Evolutionary conservation across 2,329 filamentous ascomycete genomes (phyloP).

Genomic region (Aspergillus pseudoviridinutans): DNA sequence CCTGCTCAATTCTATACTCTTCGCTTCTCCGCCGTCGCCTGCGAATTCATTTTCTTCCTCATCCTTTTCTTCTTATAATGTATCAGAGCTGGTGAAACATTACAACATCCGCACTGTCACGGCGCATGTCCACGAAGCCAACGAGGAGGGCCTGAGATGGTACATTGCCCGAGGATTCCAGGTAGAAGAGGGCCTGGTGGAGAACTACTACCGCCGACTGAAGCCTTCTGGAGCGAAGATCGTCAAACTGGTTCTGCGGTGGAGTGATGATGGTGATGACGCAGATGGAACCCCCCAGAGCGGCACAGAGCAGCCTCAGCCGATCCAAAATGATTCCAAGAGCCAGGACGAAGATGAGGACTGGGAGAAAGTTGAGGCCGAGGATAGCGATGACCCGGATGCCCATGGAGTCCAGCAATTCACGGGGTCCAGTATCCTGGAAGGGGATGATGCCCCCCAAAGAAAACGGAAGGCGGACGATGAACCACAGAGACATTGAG

Average conservation of each 20-base stretch:
- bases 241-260: slow-evolving; percentile 38
- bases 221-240: slow-evolving; percentile 54
- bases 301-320: not conserved
- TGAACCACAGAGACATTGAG: slow-evolving; percentile 18
- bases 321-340: not conserved
- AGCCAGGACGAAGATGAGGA: slow-evolving; percentile 30
- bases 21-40: slow-evolving; percentile 1
- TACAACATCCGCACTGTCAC: slow-evolving; percentile 52
- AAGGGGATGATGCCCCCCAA: slow-evolving; percentile 17
- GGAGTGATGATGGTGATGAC: slow-evolving; percentile 20
- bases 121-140: slow-evolving; percentile 63
- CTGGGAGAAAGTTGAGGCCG: slow-evolving; percentile 40
- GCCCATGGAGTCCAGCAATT: slow-evolving; percentile 30
- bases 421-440: slow-evolving; percentile 30
- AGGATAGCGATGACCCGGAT: slow-evolving; percentile 30
- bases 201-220: slow-evolving; percentile 57
- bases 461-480: slow-evolving; percentile 31
- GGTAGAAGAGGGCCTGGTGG: slow-evolving; percentile 46
- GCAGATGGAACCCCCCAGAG: not conserved
- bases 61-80: slow-evolving; percentile 9
- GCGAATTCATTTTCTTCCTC: not conserved
- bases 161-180: slow-evolving; percentile 57
- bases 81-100: slow-evolving; percentile 41
- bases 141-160: slow-evolving; percentile 58
- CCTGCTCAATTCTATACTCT: slow-evolving; percentile 46